Conservation (phyloP, 2,329 filamentous ascomycete species). For the Pyricularia grisea region DNA sequence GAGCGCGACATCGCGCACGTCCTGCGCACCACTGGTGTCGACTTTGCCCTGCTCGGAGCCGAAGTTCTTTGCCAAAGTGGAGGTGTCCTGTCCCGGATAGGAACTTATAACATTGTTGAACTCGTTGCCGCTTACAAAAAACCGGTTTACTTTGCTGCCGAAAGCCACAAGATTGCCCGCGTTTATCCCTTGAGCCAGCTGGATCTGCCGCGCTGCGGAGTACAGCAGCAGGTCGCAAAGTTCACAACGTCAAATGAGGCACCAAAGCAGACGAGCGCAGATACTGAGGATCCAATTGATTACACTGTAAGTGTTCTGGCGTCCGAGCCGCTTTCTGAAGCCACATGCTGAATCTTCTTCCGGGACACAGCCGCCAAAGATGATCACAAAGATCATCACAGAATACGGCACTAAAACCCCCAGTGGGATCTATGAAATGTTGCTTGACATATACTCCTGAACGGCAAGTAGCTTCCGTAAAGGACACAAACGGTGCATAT, state of each 20-base stretch:
- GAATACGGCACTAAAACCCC: conserved; percentile 65
- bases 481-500: not conserved
- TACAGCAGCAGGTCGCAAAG: conserved; percentile 70
- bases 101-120: conserved; percentile 76
- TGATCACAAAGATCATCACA: conserved; percentile 66
- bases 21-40: conserved; percentile 55
- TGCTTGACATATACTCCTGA: conserved; percentile 49
- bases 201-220: conserved; percentile 52
- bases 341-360: conserved; percentile 14
- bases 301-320: conserved; percentile 49
- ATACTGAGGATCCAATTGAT: conserved; percentile 47
- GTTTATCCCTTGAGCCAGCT: conserved; percentile 76
- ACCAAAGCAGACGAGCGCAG: conserved; percentile 11
- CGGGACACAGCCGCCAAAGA: conserved; percentile 45
- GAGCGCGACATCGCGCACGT: conserved; percentile 71
- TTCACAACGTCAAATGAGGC: conserved; percentile 43
- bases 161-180: conserved; percentile 94
- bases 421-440: conserved; percentile 59
- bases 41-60: conserved; percentile 57
- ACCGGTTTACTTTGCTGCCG: conserved; percentile 81
- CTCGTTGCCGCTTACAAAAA: conserved; percentile 58
- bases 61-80: conserved; percentile 93
- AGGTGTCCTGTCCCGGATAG: conserved; percentile 81
- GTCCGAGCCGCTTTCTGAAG: no score
- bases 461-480: not conserved